Conservation (phyloP, 805 yeast genomes). For the Wickerhamomyces hampshirensis region DNA sequence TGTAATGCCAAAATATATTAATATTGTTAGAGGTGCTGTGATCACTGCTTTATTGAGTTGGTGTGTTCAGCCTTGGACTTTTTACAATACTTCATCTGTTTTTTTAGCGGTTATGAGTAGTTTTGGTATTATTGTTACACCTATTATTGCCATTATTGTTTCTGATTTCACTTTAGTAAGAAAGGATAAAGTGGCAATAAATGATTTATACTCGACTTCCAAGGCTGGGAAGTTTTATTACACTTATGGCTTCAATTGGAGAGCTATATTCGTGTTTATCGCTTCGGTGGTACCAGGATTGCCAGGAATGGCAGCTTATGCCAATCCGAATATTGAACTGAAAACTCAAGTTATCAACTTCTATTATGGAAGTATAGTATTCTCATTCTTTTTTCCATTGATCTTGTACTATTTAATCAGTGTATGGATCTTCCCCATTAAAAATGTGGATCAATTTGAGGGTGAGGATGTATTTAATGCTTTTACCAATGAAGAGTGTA, state of each 20-base stretch:
- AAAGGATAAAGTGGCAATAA: slow-evolving; percentile 26
- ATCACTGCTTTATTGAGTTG: slow-evolving; percentile 30
- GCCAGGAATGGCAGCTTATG: slow-evolving; percentile 33
- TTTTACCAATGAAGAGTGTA: slow-evolving; percentile 27
- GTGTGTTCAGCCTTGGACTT: slow-evolving; percentile 36
- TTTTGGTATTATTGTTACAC: slow-evolving; percentile 34
- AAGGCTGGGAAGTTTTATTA: slow-evolving; percentile 27
- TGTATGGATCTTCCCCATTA: slow-evolving; percentile 24
- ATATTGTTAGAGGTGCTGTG: slow-evolving; percentile 29
- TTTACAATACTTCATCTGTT: slow-evolving; percentile 32
- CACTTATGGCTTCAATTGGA: slow-evolving; percentile 28
- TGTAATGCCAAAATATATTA: slow-evolving; percentile 17
- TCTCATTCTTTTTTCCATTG: slow-evolving; percentile 27
- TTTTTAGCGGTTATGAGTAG: slow-evolving; percentile 34
- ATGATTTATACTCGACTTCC: slow-evolving; percentile 30
- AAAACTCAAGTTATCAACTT: slow-evolving; percentile 23
- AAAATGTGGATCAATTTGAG: slow-evolving; percentile 15
- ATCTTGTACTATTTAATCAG: slow-evolving; percentile 22
- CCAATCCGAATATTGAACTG: slow-evolving; percentile 22
- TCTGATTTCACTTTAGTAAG: slow-evolving; percentile 34
- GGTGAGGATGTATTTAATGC: slow-evolving; percentile 25
- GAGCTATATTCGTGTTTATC: slow-evolving; percentile 25
- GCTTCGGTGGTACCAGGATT: slow-evolving; percentile 32
- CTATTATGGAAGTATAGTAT: slow-evolving; percentile 28
- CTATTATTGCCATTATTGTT: slow-evolving; percentile 30